A percentile compares a stretch with the other conserved stretches of the same genome.
These are phyloP conservation scores for Russula sp. DNA, from an alignment of 768 basidiomycete species.

Conservation along the genomic window DNA sequence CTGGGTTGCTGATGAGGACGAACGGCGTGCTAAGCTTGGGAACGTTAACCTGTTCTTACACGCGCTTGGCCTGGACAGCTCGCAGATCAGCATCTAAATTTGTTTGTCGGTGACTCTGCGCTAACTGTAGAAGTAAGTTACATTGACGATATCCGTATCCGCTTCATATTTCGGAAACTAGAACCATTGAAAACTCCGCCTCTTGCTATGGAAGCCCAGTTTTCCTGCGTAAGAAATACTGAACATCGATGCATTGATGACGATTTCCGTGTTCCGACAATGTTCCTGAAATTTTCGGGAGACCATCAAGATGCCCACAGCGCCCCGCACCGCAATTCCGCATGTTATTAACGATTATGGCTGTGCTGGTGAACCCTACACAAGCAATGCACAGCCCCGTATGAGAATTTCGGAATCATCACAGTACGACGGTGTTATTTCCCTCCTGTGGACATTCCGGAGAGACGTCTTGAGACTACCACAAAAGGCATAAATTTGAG, in stretches of 20 bases:
- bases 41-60: constrained; percentile 92
- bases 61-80: constrained; percentile 65
- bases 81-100: constrained; percentile 44
- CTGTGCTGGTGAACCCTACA: background rate
- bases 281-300: background rate
- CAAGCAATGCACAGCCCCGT: background rate
- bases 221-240: background rate
- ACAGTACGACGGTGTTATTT: background rate
- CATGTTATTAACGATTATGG: background rate
- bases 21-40: constrained; percentile 66
- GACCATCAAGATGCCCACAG: background rate
- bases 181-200: constrained; percentile 1
- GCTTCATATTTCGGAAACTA: constrained; percentile 15
- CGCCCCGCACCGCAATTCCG: constrained; percentile 6
- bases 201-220: background rate
- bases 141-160: constrained; percentile 13
- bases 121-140: constrained; percentile 17
- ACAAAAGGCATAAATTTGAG: background rate
- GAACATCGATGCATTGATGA: background rate
- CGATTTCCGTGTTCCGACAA: constrained; percentile 3
- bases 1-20: constrained; percentile 67
- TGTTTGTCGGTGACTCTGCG: constrained; percentile 13
- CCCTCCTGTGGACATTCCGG: background rate
- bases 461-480: background rate
- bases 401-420: background rate